A percentile compares a stretch with the other conserved stretches of the same genome.
phyloP scores from a whole-genome alignment of 805 yeast genomes.

The Cyberlindnera mrakii region DNA sequence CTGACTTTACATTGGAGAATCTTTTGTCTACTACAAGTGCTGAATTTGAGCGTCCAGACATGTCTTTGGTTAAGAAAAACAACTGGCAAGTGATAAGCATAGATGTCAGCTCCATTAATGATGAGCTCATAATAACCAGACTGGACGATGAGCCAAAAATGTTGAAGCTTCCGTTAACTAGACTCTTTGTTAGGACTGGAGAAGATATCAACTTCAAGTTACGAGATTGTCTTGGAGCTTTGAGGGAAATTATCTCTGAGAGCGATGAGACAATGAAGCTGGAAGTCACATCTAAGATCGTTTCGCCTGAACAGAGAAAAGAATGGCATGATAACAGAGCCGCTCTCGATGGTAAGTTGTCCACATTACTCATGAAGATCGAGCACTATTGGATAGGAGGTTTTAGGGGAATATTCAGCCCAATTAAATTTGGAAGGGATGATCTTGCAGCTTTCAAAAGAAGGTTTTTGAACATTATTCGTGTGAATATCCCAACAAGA shows the following conservation, averaged over 20 bases:
- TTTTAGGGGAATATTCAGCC: slow-evolving; percentile 55
- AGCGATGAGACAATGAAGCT: slow-evolving; percentile 58
- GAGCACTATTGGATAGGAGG: slow-evolving; percentile 77
- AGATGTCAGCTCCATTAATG: slow-evolving; percentile 52
- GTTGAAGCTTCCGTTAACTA: slow-evolving; percentile 53
- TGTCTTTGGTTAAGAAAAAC: slow-evolving; percentile 28
- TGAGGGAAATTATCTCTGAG: slow-evolving; percentile 45
- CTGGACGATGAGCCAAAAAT: slow-evolving; percentile 37
- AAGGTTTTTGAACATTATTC: slow-evolving; percentile 34
- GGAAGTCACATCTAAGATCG: slow-evolving; percentile 45
- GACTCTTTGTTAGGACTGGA: slow-evolving; percentile 40
- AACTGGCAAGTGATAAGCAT: slow-evolving; percentile 57
- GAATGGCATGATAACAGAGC: slow-evolving; percentile 77
- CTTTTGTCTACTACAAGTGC: slow-evolving; percentile 1
- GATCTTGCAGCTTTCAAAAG: slow-evolving; percentile 29
- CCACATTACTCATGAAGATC: slow-evolving; percentile 45
- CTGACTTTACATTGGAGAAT: slow-evolving; percentile 11
- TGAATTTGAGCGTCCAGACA: slow-evolving; percentile 7
- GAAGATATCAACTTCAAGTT: slow-evolving; percentile 39
- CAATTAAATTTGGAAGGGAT: slow-evolving; percentile 22
- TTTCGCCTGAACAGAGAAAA: slow-evolving; percentile 52
- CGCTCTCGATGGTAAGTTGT: slow-evolving; percentile 50
- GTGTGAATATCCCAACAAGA: slow-evolving; percentile 45
- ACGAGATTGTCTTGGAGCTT: slow-evolving; percentile 37
- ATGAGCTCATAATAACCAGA: slow-evolving; percentile 51